Evolutionary conservation across 371 early-diverging fungal species (phyloP).

Genomic region (Syncephalis fuscata): DNA sequence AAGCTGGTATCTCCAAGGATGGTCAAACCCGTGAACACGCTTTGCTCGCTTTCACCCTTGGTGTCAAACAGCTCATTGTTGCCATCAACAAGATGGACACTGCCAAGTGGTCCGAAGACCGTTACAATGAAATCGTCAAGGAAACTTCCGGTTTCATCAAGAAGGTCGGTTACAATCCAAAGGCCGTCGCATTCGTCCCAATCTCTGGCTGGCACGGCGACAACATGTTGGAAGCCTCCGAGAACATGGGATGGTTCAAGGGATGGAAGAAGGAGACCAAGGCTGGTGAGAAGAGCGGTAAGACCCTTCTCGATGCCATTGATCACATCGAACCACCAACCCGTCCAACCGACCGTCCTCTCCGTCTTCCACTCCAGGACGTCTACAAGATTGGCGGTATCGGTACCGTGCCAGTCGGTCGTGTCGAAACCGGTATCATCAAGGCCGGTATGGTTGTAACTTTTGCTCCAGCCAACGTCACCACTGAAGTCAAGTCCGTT

Average conservation of each 20-base stretch:
- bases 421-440: slow-evolving; percentile 93
- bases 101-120: slow-evolving; percentile 85
- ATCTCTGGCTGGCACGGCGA: slow-evolving; percentile 97
- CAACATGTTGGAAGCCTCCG: slow-evolving; percentile 89
- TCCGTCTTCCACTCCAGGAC: slow-evolving; percentile 93
- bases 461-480: slow-evolving; percentile 73
- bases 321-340: slow-evolving; percentile 85
- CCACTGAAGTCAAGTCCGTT: slow-evolving; percentile 95
- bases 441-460: slow-evolving; percentile 85
- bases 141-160: slow-evolving; percentile 86
- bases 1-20: slow-evolving; percentile 97
- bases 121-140: slow-evolving; percentile 88
- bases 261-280: slow-evolving; percentile 88
- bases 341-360: slow-evolving; percentile 87
- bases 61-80: slow-evolving; percentile 94
- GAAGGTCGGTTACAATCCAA: slow-evolving; percentile 89
- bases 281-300: slow-evolving; percentile 52
- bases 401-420: slow-evolving; percentile 91
- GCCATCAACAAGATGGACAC: slow-evolving; percentile 99
- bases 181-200: slow-evolving; percentile 85
- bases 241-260: slow-evolving; percentile 94
- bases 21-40: slow-evolving; percentile 99
- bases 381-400: slow-evolving; percentile 98
- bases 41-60: slow-evolving; percentile 91
- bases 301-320: slow-evolving; percentile 88